phyloP scores from a whole-genome alignment of 441 rosid genomes.

The Populus hybrid region DNA sequence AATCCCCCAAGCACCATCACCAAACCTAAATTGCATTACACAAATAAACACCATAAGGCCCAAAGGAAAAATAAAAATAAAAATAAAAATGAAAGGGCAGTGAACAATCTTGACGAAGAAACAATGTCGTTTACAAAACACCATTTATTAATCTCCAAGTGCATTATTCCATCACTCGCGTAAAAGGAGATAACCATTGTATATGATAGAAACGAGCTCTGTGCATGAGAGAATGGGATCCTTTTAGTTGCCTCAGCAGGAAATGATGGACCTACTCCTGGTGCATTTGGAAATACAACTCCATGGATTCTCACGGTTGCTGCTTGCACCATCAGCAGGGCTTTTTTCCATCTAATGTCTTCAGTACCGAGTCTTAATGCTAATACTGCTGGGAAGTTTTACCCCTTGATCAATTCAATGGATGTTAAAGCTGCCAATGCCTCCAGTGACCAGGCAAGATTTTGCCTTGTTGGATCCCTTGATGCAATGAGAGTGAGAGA shows the following conservation, averaged over 20 bases:
- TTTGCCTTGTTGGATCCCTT: conserved; percentile 18
- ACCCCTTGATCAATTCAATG: conserved; percentile 32
- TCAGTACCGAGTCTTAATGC: conserved; percentile 6
- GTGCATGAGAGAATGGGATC: conserved; percentile 30
- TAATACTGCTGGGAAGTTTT: background rate
- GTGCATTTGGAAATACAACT: conserved; percentile 43
- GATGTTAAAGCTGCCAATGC: conserved; percentile 42
- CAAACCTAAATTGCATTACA: too few species aligned
- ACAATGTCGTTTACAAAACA: too few species aligned
- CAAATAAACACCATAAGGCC: too few species aligned
- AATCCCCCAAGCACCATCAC: too few species aligned
- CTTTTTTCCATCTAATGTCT: conserved; percentile 49
- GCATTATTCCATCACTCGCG: too few species aligned
- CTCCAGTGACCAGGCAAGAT: conserved; percentile 1
- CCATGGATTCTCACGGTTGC: conserved; percentile 67
- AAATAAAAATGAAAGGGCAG: too few species aligned
- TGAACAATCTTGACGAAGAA: too few species aligned
- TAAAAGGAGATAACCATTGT: too few species aligned
- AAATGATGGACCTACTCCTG: conserved; percentile 51
- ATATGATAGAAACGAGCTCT: too few species aligned
- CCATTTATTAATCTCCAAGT: too few species aligned
- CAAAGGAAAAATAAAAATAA: too few species aligned
- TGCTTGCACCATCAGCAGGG: conserved; percentile 60
- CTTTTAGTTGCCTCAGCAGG: conserved; percentile 62
- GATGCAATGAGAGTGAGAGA: conserved; percentile 24